Conservation (phyloP, 176 grass and related monocot species). For the Panicum miliaceum region DNA sequence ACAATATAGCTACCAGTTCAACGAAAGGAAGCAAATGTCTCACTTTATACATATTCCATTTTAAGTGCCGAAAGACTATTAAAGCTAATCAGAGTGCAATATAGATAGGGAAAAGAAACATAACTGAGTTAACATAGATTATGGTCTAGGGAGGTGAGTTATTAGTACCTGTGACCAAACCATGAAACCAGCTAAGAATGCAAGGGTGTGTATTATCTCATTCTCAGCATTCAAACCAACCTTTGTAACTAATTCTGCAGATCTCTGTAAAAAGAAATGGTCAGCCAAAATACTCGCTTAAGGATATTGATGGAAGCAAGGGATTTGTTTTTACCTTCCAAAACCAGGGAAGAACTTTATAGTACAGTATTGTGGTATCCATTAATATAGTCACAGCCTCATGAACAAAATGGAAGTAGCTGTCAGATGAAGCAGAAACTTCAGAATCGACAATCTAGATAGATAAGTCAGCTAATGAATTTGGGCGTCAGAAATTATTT, state of each 20-base stretch:
- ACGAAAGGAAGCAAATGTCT: slow-evolving; percentile 14
- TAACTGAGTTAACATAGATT: neutral
- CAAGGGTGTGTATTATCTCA: slow-evolving; percentile 93
- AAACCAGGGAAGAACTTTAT: slow-evolving; percentile 84
- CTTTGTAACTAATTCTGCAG: slow-evolving; percentile 59
- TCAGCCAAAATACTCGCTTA: slow-evolving; percentile 35
- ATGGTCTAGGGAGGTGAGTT: slow-evolving; percentile 11
- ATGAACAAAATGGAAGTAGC: slow-evolving; percentile 85
- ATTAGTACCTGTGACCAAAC: slow-evolving; percentile 94
- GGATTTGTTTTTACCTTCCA: slow-evolving; percentile 77
- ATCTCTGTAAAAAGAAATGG: slow-evolving; percentile 61
- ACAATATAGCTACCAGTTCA: slow-evolving; percentile 24
- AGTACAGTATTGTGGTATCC: slow-evolving; percentile 90
- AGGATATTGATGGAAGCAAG: slow-evolving; percentile 19
- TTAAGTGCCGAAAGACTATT: slow-evolving; percentile 22
- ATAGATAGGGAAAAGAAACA: neutral
- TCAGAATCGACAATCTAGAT: slow-evolving; percentile 16
- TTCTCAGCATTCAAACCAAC: slow-evolving; percentile 86
- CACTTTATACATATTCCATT: slow-evolving; percentile 4
- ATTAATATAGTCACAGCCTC: slow-evolving; percentile 83
- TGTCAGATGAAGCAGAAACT: slow-evolving; percentile 49
- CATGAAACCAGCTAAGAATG: slow-evolving; percentile 94
- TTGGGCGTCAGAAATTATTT: slow-evolving; percentile 19
- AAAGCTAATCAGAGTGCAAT: slow-evolving; percentile 15
- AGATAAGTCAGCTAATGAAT: neutral